Conservation (phyloP, 768 basidiomycete genomes). For the Lactarius deliciosus region DNA sequence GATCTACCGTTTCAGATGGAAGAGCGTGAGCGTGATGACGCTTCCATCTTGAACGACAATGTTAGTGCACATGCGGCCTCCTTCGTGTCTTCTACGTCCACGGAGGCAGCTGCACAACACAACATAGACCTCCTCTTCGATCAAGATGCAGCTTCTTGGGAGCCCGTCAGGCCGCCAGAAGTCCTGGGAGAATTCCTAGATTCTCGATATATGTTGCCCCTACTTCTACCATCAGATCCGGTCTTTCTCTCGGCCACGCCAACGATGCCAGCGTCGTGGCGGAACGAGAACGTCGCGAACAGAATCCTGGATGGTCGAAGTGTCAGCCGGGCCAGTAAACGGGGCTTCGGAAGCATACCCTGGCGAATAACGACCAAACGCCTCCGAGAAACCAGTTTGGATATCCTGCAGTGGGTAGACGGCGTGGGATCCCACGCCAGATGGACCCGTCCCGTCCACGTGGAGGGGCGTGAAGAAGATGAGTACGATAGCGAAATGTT, state of each 20-base stretch:
- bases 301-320: constrained; percentile 34
- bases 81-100: constrained; percentile 32
- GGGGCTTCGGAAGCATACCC: constrained; percentile 43
- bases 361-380: constrained; percentile 63
- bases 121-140: constrained; percentile 83
- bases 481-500: constrained; percentile 37
- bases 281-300: constrained; percentile 37
- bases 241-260: constrained; percentile 73
- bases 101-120: constrained; percentile 43
- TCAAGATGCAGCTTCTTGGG: constrained; percentile 70
- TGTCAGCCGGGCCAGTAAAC: constrained; percentile 42
- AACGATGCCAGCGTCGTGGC: constrained; percentile 41
- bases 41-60: constrained; percentile 36
- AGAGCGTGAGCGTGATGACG: constrained; percentile 65
- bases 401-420: constrained; percentile 69
- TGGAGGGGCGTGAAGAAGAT: constrained; percentile 40
- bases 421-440: constrained; percentile 58
- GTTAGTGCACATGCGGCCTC: constrained; percentile 34
- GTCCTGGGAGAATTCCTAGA: constrained; percentile 90
- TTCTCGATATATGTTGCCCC: constrained; percentile 88
- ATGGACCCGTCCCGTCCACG: constrained; percentile 51
- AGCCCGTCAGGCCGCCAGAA: constrained; percentile 73
- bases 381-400: constrained; percentile 59
- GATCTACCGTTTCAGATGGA: constrained; percentile 49
- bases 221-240: constrained; percentile 80